A percentile compares a stretch with the other conserved stretches of the same genome.
Conservation (phyloP, 306 rosid species). For the Vigna trinervia region DNA sequence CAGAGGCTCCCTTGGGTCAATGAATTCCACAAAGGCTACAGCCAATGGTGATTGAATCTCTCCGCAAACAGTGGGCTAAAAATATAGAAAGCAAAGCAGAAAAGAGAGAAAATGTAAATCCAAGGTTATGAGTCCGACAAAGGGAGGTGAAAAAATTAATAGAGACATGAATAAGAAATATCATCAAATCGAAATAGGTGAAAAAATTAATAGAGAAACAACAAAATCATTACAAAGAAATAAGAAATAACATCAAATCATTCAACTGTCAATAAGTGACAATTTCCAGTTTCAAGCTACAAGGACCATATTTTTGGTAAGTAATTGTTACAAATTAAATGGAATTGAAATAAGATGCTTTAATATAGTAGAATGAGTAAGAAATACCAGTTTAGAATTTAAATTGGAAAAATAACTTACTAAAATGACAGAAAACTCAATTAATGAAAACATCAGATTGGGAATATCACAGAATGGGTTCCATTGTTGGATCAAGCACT, state of each 20-base stretch:
- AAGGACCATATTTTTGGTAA: too few relatives aligned
- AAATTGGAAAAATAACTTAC: too few relatives aligned
- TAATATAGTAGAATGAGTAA: too few relatives aligned
- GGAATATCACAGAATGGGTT: neutral
- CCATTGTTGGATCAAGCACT: neutral
- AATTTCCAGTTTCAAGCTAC: neutral
- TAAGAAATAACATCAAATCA: too few relatives aligned
- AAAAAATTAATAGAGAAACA: too few relatives aligned
- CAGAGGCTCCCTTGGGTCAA: conserved; percentile 96
- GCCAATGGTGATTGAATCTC: conserved; percentile 95
- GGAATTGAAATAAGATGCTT: too few relatives aligned
- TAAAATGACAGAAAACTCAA: neutral
- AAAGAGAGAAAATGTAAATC: conserved; percentile 5
- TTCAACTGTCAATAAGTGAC: neutral
- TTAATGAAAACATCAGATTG: too few relatives aligned
- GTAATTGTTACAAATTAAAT: too few relatives aligned
- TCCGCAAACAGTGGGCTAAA: conserved; percentile 80
- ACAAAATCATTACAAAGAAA: too few relatives aligned
- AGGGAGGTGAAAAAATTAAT: conserved; percentile 11
- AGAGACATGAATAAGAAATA: conserved; percentile 17
- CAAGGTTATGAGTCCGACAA: neutral
- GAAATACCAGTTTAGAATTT: neutral
- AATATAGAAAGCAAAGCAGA: conserved; percentile 29
- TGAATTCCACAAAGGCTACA: conserved; percentile 86
- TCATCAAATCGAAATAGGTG: conserved; percentile 14